Percentiles rank a stretch among this genome's conserved stretches.
These are phyloP conservation scores for Erucastrum elatum DNA, from an alignment of 345 rosid species.

Conservation along the genomic window DNA sequence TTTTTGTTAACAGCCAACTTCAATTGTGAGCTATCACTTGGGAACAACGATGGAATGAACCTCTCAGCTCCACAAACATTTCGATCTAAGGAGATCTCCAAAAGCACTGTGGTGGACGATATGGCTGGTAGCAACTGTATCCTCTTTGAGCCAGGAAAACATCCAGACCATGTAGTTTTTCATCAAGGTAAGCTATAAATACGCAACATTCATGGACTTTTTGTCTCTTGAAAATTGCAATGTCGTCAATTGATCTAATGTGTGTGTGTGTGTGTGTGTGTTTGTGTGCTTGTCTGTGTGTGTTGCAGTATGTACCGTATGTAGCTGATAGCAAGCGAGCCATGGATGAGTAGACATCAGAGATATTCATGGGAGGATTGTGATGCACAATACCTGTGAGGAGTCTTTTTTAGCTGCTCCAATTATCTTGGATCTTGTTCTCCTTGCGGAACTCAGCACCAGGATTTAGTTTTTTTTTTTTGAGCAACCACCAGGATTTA, in stretches of 20 bases:
- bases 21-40: constrained; percentile 97
- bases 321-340: constrained; percentile 97
- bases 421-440: constrained; percentile 81
- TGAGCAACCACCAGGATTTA: constrained; percentile 45
- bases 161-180: constrained; percentile 97
- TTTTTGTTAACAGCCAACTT: constrained; percentile 65
- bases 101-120: constrained; percentile 95
- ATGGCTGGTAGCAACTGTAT: constrained; percentile 97
- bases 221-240: background rate
- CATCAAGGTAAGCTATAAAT: constrained; percentile 58
- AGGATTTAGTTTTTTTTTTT: too few species aligned
- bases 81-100: constrained; percentile 94
- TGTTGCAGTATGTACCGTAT: constrained; percentile 78
- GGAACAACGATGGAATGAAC: constrained; percentile 98
- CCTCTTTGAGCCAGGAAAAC: constrained; percentile 93
- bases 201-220: background rate
- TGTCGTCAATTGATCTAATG: background rate
- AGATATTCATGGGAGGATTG: constrained; percentile 98
- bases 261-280: constrained; percentile 7
- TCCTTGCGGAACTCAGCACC: too few species aligned
- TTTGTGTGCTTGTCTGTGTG: background rate
- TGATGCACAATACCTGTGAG: constrained; percentile 90
- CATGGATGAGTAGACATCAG: constrained; percentile 97
- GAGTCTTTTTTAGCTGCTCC: constrained; percentile 97
- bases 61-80: constrained; percentile 96